Base-by-base conservation (phyloP, 306 rosid species). In the Fragaria iinumae region DNA sequence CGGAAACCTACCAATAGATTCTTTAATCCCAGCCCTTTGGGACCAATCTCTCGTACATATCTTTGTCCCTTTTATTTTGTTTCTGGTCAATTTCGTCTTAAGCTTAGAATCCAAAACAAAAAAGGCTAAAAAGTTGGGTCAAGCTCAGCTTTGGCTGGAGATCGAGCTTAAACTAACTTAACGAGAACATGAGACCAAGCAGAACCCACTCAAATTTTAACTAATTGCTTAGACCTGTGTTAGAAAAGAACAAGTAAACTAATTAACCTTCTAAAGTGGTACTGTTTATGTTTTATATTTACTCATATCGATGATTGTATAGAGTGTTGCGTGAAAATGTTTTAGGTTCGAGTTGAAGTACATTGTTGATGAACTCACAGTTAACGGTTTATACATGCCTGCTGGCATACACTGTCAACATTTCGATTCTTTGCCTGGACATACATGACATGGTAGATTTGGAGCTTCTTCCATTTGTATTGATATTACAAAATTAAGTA, bases 1-100 rank as follows among this genome's bases (percentile, higher is more conserved):
- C 38, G 55, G 67, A 82, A 77, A 56, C 67, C 67, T 57, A 67
- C 47, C 62, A 67, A 72, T 72, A 21, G 20, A 67, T 2, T 32
- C 2, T 44, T 65, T 65, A 66, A 60, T 60, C 39, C 66, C 38
- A 60, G 63, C 6, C 14, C 34, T 23, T 18, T 9, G 64, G 29
- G 66, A 60, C 20, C 39, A 32, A 2, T 2, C n/a, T 49, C 45
- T 50, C 75, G 75, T 71, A 45, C 64, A 34, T 20, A 67, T 49
- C 75, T 71, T 17, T 29, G 18, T 71, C 45, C 39, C 45, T 48
- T 13, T 3, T 21, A 32, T 73, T 73, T 52, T 23, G 10, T 39
- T 38, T 39, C 17, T 39, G 55, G 25, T 14, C 55, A 73, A 41
- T 56, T 39, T 57, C 64, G 64, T 50, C 75, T 71, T 20, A 4